phyloP scores from a whole-genome alignment of 495 filamentous ascomycete species.

The Gamarada debralockiae region DNA sequence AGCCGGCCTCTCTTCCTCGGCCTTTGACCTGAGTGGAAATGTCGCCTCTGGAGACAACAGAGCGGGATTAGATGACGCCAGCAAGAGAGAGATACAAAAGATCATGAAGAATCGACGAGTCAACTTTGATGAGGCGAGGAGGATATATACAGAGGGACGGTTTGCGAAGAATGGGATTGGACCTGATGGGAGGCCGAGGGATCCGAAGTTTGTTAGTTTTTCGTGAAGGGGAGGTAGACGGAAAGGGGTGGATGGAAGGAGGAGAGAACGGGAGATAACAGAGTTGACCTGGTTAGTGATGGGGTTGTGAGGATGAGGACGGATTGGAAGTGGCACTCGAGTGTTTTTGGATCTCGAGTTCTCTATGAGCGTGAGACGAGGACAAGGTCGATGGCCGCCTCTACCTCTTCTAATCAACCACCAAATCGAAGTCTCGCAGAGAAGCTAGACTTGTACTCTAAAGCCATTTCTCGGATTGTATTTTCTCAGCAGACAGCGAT shows the following conservation, averaged over 20 bases:
- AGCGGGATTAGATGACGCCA: slow-evolving; percentile 71
- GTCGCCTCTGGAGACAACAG: slow-evolving; percentile 71
- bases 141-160: slow-evolving; percentile 75
- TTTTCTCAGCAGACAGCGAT: too few relatives aligned
- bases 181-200: slow-evolving; percentile 79
- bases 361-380: too few relatives aligned
- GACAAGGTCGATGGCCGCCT: too few relatives aligned
- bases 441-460: too few relatives aligned
- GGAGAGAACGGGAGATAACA: neutral
- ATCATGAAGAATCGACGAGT: slow-evolving; percentile 83
- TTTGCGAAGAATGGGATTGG: slow-evolving; percentile 86
- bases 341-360: too few relatives aligned
- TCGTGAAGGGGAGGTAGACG: slow-evolving; percentile 34
- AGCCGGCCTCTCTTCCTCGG: slow-evolving; percentile 72
- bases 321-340: too few relatives aligned
- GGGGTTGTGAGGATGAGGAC: too few relatives aligned
- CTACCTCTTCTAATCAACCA: too few relatives aligned
- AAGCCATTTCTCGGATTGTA: too few relatives aligned
- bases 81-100: slow-evolving; percentile 72
- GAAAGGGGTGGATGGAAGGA: slow-evolving; percentile 13
- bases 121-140: slow-evolving; percentile 86
- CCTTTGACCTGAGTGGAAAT: slow-evolving; percentile 79
- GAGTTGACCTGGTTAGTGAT: too few relatives aligned
- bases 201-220: slow-evolving; percentile 94
- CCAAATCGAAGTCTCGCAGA: too few relatives aligned